Conservation (phyloP, 495 filamentous ascomycete genomes). For the Halenospora varia region DNA sequence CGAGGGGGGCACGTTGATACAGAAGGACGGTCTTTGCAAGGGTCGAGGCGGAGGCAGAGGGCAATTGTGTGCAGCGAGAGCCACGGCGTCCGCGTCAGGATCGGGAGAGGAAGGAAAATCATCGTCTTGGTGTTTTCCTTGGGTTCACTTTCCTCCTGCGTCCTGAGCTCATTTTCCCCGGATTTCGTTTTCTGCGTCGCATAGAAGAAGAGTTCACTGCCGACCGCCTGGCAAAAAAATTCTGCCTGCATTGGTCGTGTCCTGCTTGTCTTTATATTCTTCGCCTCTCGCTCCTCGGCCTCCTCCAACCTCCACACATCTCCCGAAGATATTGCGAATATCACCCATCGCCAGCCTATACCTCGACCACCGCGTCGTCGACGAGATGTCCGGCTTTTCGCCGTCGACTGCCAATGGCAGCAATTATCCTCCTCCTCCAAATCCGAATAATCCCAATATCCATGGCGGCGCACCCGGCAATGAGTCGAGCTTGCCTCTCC, state of each 20-base stretch:
- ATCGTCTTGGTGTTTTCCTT: too few relatives aligned
- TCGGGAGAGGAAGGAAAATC: too few relatives aligned
- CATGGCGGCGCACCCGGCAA: not conserved
- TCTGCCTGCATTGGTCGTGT: not conserved
- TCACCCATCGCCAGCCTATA: not conserved
- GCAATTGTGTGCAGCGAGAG: too few relatives aligned
- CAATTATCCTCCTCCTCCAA: constrained; percentile 7
- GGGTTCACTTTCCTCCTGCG: too few relatives aligned
- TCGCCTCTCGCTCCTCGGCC: not conserved
- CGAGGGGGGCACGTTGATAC: not conserved
- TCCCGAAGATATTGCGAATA: constrained; percentile 4
- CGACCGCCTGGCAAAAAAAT: not conserved
- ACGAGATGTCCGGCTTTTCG: constrained; percentile 11
- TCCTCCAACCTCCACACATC: not conserved
- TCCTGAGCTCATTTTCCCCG: too few relatives aligned
- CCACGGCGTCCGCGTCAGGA: too few relatives aligned
- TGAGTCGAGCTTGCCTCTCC: not conserved
- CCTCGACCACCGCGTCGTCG: not conserved
- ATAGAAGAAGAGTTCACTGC: not conserved
- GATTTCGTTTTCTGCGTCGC: too few relatives aligned
- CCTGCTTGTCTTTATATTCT: not conserved
- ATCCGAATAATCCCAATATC: not conserved
- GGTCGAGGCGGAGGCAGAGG: too few relatives aligned
- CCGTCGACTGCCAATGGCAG: not conserved
- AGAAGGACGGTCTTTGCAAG: not conserved